Evolutionary conservation across 2,329 filamentous ascomycete species (phyloP), one percentile per base, ranked within the genome.

Genomic region (Aspergillus tanneri): DNA sequence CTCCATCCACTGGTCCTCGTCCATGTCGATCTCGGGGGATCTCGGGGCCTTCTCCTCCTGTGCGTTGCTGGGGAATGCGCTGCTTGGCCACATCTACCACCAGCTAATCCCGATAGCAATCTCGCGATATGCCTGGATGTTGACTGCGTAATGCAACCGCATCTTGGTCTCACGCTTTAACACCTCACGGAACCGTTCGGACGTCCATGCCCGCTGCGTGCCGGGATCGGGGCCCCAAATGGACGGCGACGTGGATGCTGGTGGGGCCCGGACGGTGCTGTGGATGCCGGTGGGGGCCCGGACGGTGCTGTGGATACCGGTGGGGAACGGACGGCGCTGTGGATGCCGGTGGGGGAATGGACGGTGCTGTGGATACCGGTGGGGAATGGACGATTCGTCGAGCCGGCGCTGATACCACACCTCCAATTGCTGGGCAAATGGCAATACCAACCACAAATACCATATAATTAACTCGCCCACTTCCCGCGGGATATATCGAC

Each of bases 21-120:
- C 45, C 8, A 47, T 50, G 27, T 38, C 8, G 7, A 19, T 8
- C 2, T 4, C 12, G 8, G 12, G 10, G 9, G 22, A 7, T 2
- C 7, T 16, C 19, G 16, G 18, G 30, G 19, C 25, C 6, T 12
- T 3, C 3, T 3, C 25, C 24, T 48, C 14, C 3, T 49, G 12
- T 1, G 22, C 5, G 11, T 52, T 50, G 9, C 22, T 45, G 10
- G 37, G 25, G 22, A 52, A 55, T 9, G 16, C 11, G 10, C 37
- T 52, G 5, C 42, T 40, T 5, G 14, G 12, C 23, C 40, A 40
- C 8, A 55, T 23, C 19, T 36, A 55, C 24, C 25, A 27, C 10
- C 40, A 35, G 41, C 52, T 55, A 5, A 52, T 55, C 4, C 40
- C 9, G 30, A 55, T 50, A 1, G 46, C 30, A 16, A 52, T 50